Base-by-base conservation (phyloP, 106 monocot species). In the Dioscorea dumetorum region DNA sequence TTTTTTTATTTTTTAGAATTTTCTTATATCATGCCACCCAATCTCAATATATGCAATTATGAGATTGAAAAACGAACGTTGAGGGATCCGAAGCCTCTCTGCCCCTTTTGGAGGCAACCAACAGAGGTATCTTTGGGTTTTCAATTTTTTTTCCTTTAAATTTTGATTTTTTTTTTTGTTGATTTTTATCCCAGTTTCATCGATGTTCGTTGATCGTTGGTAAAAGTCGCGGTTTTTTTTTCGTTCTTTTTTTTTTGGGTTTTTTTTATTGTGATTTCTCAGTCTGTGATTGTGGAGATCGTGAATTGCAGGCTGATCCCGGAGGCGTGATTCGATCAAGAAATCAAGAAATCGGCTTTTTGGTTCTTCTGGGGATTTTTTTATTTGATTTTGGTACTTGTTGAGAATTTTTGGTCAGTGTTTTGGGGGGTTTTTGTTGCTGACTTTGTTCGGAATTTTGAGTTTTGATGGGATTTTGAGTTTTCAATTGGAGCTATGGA, bases 41-140 rank as follows among this genome's bases (percentile, higher is more conserved):
- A 3, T 41, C 41, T 10, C 41, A 0, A 41, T 41, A 41, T 41
- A 41, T 41, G 41, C 41, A 41, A 41, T 41, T 8, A 41, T 41
- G 41, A 41, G 41, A 8, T 41, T 41, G 41, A 10, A 41, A 41
- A 41, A 41, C 9, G 41, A 41, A 41, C 41, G 41, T 41, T 41
- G 41, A 41, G 41, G 41, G 19, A 63, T 33, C 35, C 33, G 34
- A 33, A 35, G 63, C 63, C 32, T 63, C 32, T 63, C 63, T 63
- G 63, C 63, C 63, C 23, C 63, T 63, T 18, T 17, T 3, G 19
- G 35, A 63, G 13, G 35, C 32, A 63, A 17, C 2, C 31, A 17
- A 33, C 33, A 4, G 34, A 33, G 32, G 34, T 33, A 32, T 33
- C 14, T 22, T 22, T 24, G 31, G 18, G 9, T 34, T 8, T 35